Percentiles rank a stretch among this genome's conserved stretches.
phyloP scores from a whole-genome alignment of 2,329 filamentous ascomycete species.

The Acephala macrosclerotiorum region DNA sequence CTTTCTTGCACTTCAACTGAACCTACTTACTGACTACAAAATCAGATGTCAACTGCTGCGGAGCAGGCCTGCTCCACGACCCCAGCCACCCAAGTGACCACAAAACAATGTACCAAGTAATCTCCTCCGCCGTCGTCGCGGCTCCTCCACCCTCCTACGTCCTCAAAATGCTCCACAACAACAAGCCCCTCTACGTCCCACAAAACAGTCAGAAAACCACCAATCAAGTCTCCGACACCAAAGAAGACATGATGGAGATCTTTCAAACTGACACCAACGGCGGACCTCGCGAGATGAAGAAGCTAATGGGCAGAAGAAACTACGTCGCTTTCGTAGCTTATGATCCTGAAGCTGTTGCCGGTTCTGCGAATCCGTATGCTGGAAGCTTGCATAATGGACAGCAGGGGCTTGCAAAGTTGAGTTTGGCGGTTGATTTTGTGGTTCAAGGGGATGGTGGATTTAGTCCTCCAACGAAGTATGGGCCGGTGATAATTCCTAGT shows the following conservation, averaged over 20 bases:
- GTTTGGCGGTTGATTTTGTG: constrained; percentile 93
- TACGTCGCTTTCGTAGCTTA: constrained; percentile 95
- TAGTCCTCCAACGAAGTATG: constrained; percentile 89
- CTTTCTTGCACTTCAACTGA: not conserved
- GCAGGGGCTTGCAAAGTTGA: constrained; percentile 70
- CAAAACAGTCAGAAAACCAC: constrained; percentile 83
- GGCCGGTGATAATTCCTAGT: constrained; percentile 92
- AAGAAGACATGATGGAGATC: constrained; percentile 99
- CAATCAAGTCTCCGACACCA: constrained; percentile 84
- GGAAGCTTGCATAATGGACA: constrained; percentile 45
- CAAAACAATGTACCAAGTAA: constrained; percentile 99
- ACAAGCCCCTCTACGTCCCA: constrained; percentile 90
- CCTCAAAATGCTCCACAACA: constrained; percentile 93
- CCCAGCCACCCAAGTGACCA: constrained; percentile 89
- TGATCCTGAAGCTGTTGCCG: constrained; percentile 74
- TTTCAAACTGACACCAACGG: constrained; percentile 94
- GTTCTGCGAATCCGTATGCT: constrained; percentile 35
- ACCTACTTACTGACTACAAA: constrained; percentile 29
- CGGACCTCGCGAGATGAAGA: constrained; percentile 81
- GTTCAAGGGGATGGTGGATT: constrained; percentile 90
- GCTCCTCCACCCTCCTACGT: constrained; percentile 86
- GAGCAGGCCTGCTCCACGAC: constrained; percentile 93
- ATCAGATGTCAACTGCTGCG: constrained; percentile 83
- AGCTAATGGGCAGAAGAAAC: constrained; percentile 91
- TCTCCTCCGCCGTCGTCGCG: constrained; percentile 91